Evolutionary conservation across 441 rosid species (phyloP).

Genomic region (Theobroma grandiflorum): DNA sequence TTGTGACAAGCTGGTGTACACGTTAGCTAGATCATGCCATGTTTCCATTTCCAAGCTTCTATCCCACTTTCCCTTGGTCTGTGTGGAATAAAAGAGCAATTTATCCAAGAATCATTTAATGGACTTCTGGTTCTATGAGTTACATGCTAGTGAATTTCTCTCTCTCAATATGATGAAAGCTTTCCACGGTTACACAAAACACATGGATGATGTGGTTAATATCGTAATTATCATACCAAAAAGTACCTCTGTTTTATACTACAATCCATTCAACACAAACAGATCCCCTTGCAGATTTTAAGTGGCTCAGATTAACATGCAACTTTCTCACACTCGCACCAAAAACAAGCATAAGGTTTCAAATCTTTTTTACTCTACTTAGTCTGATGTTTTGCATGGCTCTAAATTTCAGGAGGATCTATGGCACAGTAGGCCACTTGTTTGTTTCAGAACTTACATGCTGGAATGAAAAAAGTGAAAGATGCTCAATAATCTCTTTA

Average conservation of each 20-base stretch:
- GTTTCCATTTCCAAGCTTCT: slow-evolving; percentile 55
- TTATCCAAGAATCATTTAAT: slow-evolving; percentile 16
- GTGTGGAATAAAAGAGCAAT: slow-evolving; percentile 19
- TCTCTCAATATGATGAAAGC: slow-evolving; percentile 2
- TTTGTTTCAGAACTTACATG: neutral
- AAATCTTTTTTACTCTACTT: neutral
- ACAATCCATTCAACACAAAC: neutral
- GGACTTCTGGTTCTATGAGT: neutral
- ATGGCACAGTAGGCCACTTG: neutral
- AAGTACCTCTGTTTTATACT: neutral
- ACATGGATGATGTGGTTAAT: neutral
- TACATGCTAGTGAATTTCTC: neutral
- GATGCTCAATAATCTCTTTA: neutral
- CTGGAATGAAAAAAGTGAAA: neutral
- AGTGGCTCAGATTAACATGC: neutral
- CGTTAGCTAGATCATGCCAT: slow-evolving; percentile 59
- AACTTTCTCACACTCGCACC: neutral
- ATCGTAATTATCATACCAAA: neutral
- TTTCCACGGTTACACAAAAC: neutral
- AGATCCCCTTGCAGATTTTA: neutral
- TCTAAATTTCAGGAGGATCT: neutral
- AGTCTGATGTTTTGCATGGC: neutral
- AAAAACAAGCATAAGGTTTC: neutral
- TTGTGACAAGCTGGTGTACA: slow-evolving; percentile 52
- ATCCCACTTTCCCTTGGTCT: slow-evolving; percentile 36